phyloP scores from a whole-genome alignment of 306 rosid species.

The Lupinus albus region DNA sequence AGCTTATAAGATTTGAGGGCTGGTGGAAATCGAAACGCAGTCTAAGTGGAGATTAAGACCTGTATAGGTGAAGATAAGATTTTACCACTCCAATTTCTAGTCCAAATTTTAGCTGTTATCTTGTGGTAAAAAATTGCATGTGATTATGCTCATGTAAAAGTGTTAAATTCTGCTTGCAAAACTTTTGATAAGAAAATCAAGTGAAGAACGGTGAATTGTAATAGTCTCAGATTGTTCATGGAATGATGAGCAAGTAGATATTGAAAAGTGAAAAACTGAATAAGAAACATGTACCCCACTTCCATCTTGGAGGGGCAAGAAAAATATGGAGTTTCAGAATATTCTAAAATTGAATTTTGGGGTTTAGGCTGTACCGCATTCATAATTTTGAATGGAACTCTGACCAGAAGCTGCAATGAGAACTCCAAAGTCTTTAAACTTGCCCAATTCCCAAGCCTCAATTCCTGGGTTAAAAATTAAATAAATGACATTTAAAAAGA shows the following conservation, averaged over 20 bases:
- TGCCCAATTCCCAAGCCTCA: constrained; percentile 83
- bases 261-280: too few species aligned
- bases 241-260: too few species aligned
- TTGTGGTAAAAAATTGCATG: background rate
- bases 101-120: background rate
- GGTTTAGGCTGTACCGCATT: constrained; percentile 69
- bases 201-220: background rate
- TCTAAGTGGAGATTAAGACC: background rate
- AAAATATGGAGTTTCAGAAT: constrained; percentile 24
- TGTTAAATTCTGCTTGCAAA: background rate
- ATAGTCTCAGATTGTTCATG: too few species aligned
- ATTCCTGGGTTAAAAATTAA: constrained; percentile 60
- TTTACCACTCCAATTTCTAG: background rate
- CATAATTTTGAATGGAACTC: constrained; percentile 89
- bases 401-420: constrained; percentile 85
- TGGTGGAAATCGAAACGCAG: background rate
- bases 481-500: constrained; percentile 22
- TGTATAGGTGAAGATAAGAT: background rate
- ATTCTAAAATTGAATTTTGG: constrained; percentile 18
- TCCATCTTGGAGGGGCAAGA: constrained; percentile 9
- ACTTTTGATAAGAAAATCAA: background rate
- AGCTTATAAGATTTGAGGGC: background rate
- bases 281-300: constrained; percentile 1
- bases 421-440: constrained; percentile 70
- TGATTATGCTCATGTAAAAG: background rate